Evolutionary conservation across 345 rosid genomes (phyloP).

Genomic region (Mangifera indica): DNA sequence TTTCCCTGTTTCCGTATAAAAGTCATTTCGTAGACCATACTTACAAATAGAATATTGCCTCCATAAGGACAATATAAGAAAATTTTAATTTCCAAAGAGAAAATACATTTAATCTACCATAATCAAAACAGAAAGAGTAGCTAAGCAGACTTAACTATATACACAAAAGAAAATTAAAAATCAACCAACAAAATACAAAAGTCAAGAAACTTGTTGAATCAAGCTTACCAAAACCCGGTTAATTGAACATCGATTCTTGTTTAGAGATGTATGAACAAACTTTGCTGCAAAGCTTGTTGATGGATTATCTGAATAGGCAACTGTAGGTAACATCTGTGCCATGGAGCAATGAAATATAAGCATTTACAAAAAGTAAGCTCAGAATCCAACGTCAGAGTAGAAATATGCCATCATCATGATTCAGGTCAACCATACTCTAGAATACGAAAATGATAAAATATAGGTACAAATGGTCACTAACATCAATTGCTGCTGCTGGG

Average conservation of each 20-base stretch:
- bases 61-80: background rate
- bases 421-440: slow-evolving; percentile 7
- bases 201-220: background rate
- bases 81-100: background rate
- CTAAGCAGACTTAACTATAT: background rate
- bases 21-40: background rate
- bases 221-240: slow-evolving; percentile 79
- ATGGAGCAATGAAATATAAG: slow-evolving; percentile 20
- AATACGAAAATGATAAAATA: slow-evolving; percentile 15
- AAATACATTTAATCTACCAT: background rate
- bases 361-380: slow-evolving; percentile 10
- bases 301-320: slow-evolving; percentile 91
- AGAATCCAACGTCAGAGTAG: slow-evolving; percentile 10
- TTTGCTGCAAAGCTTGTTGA: slow-evolving; percentile 94
- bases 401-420: background rate
- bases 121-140: background rate
- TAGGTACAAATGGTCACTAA: slow-evolving; percentile 32
- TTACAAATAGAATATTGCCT: background rate
- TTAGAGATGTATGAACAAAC: slow-evolving; percentile 91
- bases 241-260: slow-evolving; percentile 94
- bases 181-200: slow-evolving; percentile 2
- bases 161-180: slow-evolving; percentile 1
- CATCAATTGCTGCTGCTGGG: slow-evolving; percentile 94
- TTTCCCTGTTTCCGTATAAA: background rate
- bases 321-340: slow-evolving; percentile 81